Conservation (phyloP, 2,329 filamentous ascomycete genomes). For the Helotiales sp. region DNA sequence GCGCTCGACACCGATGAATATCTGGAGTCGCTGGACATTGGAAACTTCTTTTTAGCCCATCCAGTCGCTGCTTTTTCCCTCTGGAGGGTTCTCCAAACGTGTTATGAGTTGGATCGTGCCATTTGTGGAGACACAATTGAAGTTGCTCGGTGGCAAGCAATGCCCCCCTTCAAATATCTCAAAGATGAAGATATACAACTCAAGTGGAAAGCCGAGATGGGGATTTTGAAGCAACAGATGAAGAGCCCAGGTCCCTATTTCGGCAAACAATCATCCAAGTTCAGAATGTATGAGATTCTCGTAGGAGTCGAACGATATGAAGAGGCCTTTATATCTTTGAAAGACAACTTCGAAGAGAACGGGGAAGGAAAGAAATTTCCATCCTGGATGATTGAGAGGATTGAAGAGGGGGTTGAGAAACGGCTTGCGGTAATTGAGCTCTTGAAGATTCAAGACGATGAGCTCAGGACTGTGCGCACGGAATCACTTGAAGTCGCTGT, state of each 20-base stretch:
- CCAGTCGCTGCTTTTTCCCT: conserved; percentile 27
- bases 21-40: conserved; percentile 19
- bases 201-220: conserved; percentile 1
- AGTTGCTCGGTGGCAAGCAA: conserved; percentile 2
- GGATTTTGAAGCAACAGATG: conserved; percentile 1
- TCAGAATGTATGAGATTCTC: conserved; percentile 5
- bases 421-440: background rate
- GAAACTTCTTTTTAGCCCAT: conserved; percentile 24
- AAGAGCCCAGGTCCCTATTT: background rate
- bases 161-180: conserved; percentile 14
- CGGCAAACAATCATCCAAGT: background rate
- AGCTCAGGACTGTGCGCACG: background rate
- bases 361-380: background rate
- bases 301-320: conserved; percentile 7
- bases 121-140: conserved; percentile 19
- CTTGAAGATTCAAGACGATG: background rate
- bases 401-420: conserved; percentile 16
- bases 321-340: background rate
- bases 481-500: too few relatives aligned
- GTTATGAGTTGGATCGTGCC: conserved; percentile 23
- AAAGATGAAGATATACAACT: background rate
- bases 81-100: conserved; percentile 27
- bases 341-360: conserved; percentile 9
- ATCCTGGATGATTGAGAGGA: conserved; percentile 15
- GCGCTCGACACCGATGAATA: background rate